Evolutionary conservation across 2,329 filamentous ascomycete genomes (phyloP), one percentile per base, ranked within the genome.

Genomic region (Pseudogymnoascus sp.): DNA sequence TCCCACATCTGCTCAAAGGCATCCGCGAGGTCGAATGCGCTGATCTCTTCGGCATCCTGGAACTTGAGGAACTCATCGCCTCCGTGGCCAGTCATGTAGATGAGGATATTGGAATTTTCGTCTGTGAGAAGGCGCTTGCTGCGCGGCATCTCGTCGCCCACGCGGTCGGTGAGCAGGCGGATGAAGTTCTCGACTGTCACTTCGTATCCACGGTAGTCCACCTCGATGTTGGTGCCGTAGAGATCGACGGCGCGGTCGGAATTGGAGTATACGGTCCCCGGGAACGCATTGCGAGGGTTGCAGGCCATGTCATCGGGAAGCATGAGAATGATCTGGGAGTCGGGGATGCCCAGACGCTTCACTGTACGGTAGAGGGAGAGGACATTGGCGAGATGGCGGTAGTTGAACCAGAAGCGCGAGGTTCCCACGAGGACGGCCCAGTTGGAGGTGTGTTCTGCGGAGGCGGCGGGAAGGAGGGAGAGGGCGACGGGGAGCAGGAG

Each of bases 1-100:
- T 99, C 95, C 90, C 93, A 97, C 95, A 99, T 99, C 80, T 99
- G 93, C 77, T 96, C 92, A 75, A 99, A 98, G 0, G 95, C 95
- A 76, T 99, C 91, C 4, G 96, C 95, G 63, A 99, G 80, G 77
- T 99, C 95, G 75, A 96, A 97, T 0, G 92, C 92, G 63, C 91
- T 93, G 68, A 99, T 98, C 77, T 99, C 95, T 75, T 99, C 95
- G 6, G 92, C 91, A 70, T 99, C 95, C 76, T 99, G 95, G 72
- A 99, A 99, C 75, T 99, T 99, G 64, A 99, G 78, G 71, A 99
- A 99, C 77, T 97, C 93, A 74, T 98, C 96, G 16, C 95, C 95
- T 33, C 95, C 95, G 72, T 99, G 95, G 0, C 95, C 95, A 0
- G 95, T 99, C 95, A 99, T 99, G 80, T 99, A 99, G 10, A 99